These are phyloP conservation scores for Phlebiopsis gigantea DNA, from an alignment of 768 basidiomycete genomes.

Conservation along the genomic window DNA sequence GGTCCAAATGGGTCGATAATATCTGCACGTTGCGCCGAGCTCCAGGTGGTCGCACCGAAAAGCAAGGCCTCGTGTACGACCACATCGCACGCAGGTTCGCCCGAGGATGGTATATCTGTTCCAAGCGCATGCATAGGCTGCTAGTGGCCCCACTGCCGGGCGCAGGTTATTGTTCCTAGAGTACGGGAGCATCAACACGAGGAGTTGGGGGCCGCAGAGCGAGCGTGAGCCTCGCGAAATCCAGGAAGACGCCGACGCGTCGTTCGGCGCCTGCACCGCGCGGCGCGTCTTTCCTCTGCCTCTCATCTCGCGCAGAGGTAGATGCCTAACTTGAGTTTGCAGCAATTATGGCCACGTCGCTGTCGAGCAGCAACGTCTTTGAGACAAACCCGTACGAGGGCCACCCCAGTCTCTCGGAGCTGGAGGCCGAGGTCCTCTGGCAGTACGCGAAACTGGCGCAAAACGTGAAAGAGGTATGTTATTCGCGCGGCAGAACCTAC, in stretches of 20 bases:
- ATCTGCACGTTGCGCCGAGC: not conserved
- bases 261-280: not conserved
- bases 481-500: not conserved
- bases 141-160: not conserved
- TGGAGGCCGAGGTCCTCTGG: slow-evolving; percentile 83
- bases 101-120: not conserved
- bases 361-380: slow-evolving; percentile 38
- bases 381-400: slow-evolving; percentile 66
- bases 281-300: slow-evolving; percentile 1
- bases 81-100: not conserved
- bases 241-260: not conserved
- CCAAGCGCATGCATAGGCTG: not conserved
- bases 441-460: slow-evolving; percentile 88
- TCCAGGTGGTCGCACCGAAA: not conserved
- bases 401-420: slow-evolving; percentile 57
- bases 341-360: slow-evolving; percentile 2
- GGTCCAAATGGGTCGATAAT: not conserved
- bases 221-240: not conserved
- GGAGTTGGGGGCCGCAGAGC: not conserved
- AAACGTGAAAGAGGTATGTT: slow-evolving; percentile 69
- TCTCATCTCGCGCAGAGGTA: not conserved
- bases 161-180: not conserved
- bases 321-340: not conserved
- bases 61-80: slow-evolving; percentile 1
- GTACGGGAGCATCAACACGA: not conserved